phyloP scores from a whole-genome alignment of 2,329 filamentous ascomycete species.

The Colletotrichum sp. region DNA sequence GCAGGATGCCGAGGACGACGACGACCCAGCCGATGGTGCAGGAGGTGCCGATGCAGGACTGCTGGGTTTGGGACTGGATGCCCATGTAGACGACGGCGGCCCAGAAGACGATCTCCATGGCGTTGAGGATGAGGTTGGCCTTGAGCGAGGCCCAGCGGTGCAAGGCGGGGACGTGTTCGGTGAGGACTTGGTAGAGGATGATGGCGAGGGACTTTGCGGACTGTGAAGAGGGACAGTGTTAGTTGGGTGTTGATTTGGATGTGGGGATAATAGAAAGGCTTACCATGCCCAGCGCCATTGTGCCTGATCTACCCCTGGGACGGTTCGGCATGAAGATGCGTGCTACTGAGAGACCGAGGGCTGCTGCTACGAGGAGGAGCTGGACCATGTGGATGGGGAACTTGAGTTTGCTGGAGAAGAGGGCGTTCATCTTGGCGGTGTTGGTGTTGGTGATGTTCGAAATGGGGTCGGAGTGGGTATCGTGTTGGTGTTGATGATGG shows the following conservation, averaged over 20 bases:
- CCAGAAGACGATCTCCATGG: constrained; percentile 48
- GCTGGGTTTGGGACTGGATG: constrained; percentile 5
- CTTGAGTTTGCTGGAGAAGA: constrained; percentile 8
- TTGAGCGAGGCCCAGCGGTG: constrained; percentile 42
- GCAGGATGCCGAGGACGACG: constrained; percentile 1
- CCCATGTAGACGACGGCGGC: constrained; percentile 29
- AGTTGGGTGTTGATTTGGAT: neutral
- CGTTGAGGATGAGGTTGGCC: constrained; percentile 44
- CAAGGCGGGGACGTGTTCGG: constrained; percentile 36
- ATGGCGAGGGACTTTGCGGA: constrained; percentile 43
- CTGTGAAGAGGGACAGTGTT: constrained; percentile 18
- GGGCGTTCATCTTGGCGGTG: neutral
- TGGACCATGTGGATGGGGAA: constrained; percentile 16
- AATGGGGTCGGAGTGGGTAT: neutral
- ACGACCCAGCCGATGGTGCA: constrained; percentile 16
- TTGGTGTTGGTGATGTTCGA: neutral
- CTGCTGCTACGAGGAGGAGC: neutral
- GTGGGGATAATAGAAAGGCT: no score
- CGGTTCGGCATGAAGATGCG: constrained; percentile 8
- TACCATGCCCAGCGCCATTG: constrained; percentile 18
- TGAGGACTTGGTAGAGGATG: constrained; percentile 44
- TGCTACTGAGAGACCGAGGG: constrained; percentile 4
- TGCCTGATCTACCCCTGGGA: constrained; percentile 3
- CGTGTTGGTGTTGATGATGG: neutral
- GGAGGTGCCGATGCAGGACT: constrained; percentile 7